These are phyloP conservation scores for Cordyceps fumosorosea DNA, from an alignment of 2,329 filamentous ascomycete genomes.

Conservation along the genomic window DNA sequence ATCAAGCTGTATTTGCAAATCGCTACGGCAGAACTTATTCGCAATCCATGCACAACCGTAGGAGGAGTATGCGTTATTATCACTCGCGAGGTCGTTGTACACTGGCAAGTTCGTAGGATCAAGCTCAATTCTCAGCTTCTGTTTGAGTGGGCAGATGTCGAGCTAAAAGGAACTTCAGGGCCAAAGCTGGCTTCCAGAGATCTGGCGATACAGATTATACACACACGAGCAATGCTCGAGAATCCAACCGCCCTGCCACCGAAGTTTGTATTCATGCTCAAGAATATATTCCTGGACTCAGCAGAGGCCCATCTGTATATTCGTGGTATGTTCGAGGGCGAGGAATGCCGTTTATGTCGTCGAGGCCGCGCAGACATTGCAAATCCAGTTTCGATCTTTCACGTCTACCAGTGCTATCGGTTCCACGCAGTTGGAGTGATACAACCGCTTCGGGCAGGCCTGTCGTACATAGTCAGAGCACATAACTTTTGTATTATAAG, in stretches of 20 bases:
- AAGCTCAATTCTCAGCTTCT: too few relatives aligned
- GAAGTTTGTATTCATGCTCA: too few relatives aligned
- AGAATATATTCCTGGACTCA: background rate
- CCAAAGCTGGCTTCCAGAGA: too few relatives aligned
- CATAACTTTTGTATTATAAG: conserved; percentile 2
- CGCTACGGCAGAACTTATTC: too few relatives aligned
- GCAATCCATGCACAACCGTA: background rate
- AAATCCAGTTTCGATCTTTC: conserved; percentile 34
- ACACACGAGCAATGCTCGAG: too few relatives aligned
- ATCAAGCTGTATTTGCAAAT: background rate
- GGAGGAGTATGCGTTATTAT: background rate
- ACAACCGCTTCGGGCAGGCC: conserved; percentile 38
- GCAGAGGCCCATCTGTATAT: background rate
- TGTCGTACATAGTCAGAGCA: conserved; percentile 22
- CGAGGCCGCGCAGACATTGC: conserved; percentile 33
- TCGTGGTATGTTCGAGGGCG: background rate
- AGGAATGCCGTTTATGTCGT: background rate
- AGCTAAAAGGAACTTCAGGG: too few relatives aligned
- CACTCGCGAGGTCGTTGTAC: too few relatives aligned
- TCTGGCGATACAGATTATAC: too few relatives aligned
- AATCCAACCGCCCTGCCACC: too few relatives aligned
- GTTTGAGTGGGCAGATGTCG: too few relatives aligned
- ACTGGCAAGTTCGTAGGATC: too few relatives aligned
- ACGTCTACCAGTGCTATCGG: conserved; percentile 30
- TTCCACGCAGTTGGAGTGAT: conserved; percentile 42